Evolutionary conservation across 2,329 filamentous ascomycete genomes (phyloP), one percentile per base, ranked within the genome.

Genomic region (Cercospora canescens): DNA sequence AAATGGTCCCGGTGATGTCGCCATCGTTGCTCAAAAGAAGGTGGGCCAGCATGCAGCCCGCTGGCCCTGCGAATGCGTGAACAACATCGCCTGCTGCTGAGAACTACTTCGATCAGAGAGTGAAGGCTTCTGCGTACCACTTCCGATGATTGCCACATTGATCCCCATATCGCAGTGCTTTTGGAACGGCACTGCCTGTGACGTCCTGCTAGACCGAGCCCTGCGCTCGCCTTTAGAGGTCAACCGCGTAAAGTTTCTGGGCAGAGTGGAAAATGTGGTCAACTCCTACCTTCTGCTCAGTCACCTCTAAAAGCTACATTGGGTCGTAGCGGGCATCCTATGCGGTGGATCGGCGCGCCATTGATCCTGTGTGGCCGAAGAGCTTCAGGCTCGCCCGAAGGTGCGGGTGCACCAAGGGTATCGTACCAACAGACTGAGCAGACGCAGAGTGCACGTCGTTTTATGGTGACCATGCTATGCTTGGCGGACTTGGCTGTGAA

Each of bases 121-220:
- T 6, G 30, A 32, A 6, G 30, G 30, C 48, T 16, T 26, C 5
- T 32, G 50, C 50, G 7, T 54, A 54, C 50, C 50, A 18, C 50
- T 72, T 26, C 75, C 75, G 14, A 76, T 60, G 39, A 76, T 76
- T 26, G 74, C 74, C 37, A 76, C 72, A 12, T 62, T 67, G 56
- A 56, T 24, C 1, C 35, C 57, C 63, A 65, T 65, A 12, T 21
- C 21, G n/a, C 18, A 4, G n/a, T 24, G 9, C 26, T 32, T 16
- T 59, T 16, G 7, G 16, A 11, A 32, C n/a, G 21, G 18, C 30
- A 21, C 28, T 54, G 26, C 26, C 24, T 54, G 3, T 54, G 50
- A 16, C 30, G 16, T 11, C 26, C 12, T 30, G 50, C 21, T 14
- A 54, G 26, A 11, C 30, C 32, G 26, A 26, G n/a, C 11, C 16